Conservation (phyloP, 306 rosid species). For the Biancaea sappan region DNA sequence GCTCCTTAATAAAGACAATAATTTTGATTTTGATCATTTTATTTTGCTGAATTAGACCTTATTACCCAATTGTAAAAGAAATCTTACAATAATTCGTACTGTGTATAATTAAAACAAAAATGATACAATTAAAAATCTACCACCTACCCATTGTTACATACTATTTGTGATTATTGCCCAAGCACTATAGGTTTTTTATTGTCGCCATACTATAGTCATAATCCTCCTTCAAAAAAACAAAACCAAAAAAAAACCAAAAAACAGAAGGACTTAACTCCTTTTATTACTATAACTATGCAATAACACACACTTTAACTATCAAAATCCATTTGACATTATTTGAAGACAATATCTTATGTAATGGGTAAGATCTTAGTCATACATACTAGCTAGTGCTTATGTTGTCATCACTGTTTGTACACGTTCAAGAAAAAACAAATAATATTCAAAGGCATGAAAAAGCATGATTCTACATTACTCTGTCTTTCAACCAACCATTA, state of each 20-base stretch:
- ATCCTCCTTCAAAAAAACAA: too few relatives aligned
- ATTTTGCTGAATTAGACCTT: too few relatives aligned
- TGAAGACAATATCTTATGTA: neutral
- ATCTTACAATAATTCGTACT: too few relatives aligned
- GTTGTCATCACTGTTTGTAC: neutral
- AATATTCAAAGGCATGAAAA: neutral
- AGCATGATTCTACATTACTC: neutral
- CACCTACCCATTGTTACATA: neutral
- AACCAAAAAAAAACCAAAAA: too few relatives aligned
- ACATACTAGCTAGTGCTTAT: neutral
- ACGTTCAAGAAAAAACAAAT: neutral
- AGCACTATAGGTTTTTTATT: neutral
- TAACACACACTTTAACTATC: neutral
- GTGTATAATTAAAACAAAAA: neutral
- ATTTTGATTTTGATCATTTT: too few relatives aligned
- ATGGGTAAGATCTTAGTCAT: neutral
- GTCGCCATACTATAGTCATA: too few relatives aligned
- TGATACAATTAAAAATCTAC: neutral
- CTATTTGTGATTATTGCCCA: neutral
- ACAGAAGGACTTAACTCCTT: too few relatives aligned
- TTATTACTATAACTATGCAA: neutral
- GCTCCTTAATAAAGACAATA: too few relatives aligned
- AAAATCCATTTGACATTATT: neutral
- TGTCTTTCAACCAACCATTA: neutral
- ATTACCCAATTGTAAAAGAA: too few relatives aligned